phyloP scores from a whole-genome alignment of 2,329 filamentous ascomycete genomes.

The Diaporthe citriasiana region DNA sequence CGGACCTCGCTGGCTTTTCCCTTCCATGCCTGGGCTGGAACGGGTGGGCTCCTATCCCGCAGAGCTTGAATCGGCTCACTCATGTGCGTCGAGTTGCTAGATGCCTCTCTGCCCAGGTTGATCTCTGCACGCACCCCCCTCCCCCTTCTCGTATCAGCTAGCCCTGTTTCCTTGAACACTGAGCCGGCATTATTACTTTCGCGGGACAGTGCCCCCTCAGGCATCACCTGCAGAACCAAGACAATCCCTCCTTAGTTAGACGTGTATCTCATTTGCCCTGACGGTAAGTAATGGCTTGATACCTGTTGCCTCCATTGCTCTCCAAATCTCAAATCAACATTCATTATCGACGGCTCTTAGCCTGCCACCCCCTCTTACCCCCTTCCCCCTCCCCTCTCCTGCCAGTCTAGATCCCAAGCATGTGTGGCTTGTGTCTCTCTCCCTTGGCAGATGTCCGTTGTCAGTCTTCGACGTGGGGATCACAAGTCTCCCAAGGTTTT shows the following conservation, averaged over 20 bases:
- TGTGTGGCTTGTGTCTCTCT: slow-evolving; percentile 13
- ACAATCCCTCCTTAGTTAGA: slow-evolving; percentile 32
- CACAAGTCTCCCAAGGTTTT: neutral
- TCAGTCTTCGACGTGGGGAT: slow-evolving; percentile 3
- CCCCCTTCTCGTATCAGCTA: slow-evolving; percentile 20
- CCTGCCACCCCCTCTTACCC: neutral
- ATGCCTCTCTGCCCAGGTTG: neutral
- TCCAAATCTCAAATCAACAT: slow-evolving; percentile 7
- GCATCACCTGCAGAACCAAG: slow-evolving; percentile 31
- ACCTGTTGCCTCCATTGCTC: neutral
- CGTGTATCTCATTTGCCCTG: slow-evolving; percentile 9
- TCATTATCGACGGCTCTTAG: slow-evolving; percentile 23
- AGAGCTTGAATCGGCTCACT: slow-evolving; percentile 26
- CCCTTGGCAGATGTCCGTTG: slow-evolving; percentile 8
- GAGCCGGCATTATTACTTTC: slow-evolving; percentile 1
- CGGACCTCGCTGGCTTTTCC: slow-evolving; percentile 9
- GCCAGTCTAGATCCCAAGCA: neutral
- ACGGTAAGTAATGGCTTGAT: slow-evolving; percentile 12
- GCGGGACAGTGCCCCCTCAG: slow-evolving; percentile 5
- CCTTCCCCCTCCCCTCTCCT: neutral
- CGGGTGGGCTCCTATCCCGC: slow-evolving; percentile 1
- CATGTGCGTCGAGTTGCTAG: neutral
- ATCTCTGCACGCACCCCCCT: slow-evolving; percentile 3
- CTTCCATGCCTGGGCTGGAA: neutral
- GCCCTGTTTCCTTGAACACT: neutral